Base-by-base conservation (phyloP, 768 basidiomycete species). In the Exsudoporus frostii region DNA sequence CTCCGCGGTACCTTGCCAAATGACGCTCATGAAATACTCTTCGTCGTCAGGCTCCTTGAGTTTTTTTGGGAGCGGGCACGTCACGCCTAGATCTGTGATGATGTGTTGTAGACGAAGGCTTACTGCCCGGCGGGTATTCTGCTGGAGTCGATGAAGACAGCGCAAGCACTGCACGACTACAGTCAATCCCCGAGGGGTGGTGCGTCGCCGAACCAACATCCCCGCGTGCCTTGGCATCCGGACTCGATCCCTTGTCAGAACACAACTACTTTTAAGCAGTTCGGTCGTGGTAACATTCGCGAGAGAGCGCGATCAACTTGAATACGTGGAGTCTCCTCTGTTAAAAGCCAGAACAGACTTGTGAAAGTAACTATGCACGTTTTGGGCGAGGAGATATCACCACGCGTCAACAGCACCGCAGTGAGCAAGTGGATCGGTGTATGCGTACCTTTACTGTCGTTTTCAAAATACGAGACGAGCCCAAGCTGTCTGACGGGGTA, bases 321-420 rank as follows among this genome's bases (percentile, higher is more conserved):
- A 2, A 27, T 67, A 50, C 20, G 88, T 79, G 27, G 83, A 70
- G 8, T 93, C 74, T 65, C 79, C 90, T 66, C 79, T 78, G 69
- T 94, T 94, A 92, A 92, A 93, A 24, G 83, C 83, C 81, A 90
- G 90, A 36, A 93, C 85, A 64, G 97, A 97, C 72, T 94, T 96
- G 62, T 86, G 84, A 67, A 98, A 98, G 67, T 95, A 93, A 63
- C 90, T 91, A 44, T 47, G 42, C 10, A 22, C 4, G 20, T 34
- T 33, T n/a, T 27, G 7, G 44, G 30, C 45, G 53, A 25, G 50
- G 55, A 64, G 59, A 46, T 45, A 45, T 62, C 7, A 20, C 17
- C 51, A 25, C 1, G 20, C 6, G 41, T 60, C 64, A 63, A 97
- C 7, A 33, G 33, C 17, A 33, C 24, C 15, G 20, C 9, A 3